A percentile compares a stretch with the other conserved stretches of the same genome.
Conservation (phyloP, 2,329 filamentous ascomycete species). For the Curvularia sp. region DNA sequence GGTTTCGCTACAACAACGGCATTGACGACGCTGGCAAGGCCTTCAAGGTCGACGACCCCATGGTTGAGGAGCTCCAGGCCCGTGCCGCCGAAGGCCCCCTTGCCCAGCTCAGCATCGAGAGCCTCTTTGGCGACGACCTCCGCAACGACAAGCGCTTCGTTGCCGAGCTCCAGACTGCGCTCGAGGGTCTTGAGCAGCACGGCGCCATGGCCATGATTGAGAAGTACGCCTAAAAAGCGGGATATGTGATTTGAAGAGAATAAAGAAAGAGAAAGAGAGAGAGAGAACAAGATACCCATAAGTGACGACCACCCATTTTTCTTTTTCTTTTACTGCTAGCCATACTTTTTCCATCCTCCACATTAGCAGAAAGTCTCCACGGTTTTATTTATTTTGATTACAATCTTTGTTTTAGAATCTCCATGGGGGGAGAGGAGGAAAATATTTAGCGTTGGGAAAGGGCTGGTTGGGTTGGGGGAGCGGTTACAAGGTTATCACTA, state of each 20-base stretch:
- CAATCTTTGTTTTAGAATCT: background rate
- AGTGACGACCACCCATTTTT: background rate
- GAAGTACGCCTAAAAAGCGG: conserved; percentile 29
- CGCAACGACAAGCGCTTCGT: conserved; percentile 38
- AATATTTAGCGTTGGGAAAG: background rate
- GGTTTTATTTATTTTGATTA: too few relatives aligned
- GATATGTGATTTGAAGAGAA: too few relatives aligned
- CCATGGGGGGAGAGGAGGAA: background rate
- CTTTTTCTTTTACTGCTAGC: too few relatives aligned
- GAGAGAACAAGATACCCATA: conserved; percentile 10
- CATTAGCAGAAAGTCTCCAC: background rate
- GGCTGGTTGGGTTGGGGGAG: too few relatives aligned
- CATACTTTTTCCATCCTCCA: too few relatives aligned
- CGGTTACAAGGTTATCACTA: too few relatives aligned
- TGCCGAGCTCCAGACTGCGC: conserved; percentile 32
- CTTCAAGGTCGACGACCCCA: conserved; percentile 37
- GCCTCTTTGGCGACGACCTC: conserved; percentile 39
- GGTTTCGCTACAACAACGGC: conserved; percentile 40
- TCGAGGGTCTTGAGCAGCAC: conserved; percentile 31
- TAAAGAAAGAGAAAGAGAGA: background rate
- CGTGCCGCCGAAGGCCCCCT: conserved; percentile 27
- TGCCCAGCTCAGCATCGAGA: conserved; percentile 23
- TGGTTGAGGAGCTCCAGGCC: conserved; percentile 36
- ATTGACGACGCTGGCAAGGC: conserved; percentile 33
- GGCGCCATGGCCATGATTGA: conserved; percentile 34